A percentile compares a stretch with the other conserved stretches of the same genome.
phyloP scores from a whole-genome alignment of 2,329 filamentous ascomycete species.

The Bertia moriformis region DNA sequence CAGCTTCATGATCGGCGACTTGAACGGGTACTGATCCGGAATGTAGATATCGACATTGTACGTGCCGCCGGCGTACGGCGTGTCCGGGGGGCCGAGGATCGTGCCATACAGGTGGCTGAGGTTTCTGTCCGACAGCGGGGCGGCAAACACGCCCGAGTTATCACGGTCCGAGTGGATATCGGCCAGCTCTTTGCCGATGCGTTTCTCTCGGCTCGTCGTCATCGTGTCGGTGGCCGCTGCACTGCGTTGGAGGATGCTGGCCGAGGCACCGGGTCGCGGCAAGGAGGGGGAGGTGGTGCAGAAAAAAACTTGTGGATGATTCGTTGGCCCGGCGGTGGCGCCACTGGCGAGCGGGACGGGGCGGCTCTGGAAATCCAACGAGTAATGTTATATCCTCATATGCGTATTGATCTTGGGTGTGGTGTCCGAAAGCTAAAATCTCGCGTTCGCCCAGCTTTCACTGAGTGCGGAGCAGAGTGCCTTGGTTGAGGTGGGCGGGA shows the following conservation, averaged over 20 bases:
- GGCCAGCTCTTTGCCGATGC: conserved; percentile 61
- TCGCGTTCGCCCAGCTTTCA: too few relatives aligned
- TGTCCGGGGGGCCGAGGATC: conserved; percentile 78
- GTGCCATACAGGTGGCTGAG: conserved; percentile 70
- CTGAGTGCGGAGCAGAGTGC: too few relatives aligned
- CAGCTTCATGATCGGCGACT: conserved; percentile 80
- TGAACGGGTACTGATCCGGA: conserved; percentile 81
- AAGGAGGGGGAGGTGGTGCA: too few relatives aligned
- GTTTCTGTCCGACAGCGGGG: conserved; percentile 49
- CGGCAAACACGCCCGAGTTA: conserved; percentile 62
- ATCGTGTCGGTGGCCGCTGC: too few relatives aligned
- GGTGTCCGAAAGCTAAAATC: too few relatives aligned
- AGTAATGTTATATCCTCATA: too few relatives aligned
- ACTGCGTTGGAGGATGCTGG: conserved; percentile 12
- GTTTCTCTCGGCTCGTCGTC: conserved; percentile 36
- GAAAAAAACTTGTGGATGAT: too few relatives aligned
- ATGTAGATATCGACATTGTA: conserved; percentile 77
- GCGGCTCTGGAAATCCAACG: too few relatives aligned
- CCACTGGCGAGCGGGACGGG: too few relatives aligned
- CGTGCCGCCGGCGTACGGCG: conserved; percentile 77
- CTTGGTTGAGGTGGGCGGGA: too few relatives aligned
- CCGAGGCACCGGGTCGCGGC: background rate
- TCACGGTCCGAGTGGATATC: conserved; percentile 60
- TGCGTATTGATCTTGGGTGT: too few relatives aligned
- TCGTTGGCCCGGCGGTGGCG: too few relatives aligned